Evolutionary conservation across 441 rosid species (phyloP).

Genomic region (Theobroma grandiflorum): DNA sequence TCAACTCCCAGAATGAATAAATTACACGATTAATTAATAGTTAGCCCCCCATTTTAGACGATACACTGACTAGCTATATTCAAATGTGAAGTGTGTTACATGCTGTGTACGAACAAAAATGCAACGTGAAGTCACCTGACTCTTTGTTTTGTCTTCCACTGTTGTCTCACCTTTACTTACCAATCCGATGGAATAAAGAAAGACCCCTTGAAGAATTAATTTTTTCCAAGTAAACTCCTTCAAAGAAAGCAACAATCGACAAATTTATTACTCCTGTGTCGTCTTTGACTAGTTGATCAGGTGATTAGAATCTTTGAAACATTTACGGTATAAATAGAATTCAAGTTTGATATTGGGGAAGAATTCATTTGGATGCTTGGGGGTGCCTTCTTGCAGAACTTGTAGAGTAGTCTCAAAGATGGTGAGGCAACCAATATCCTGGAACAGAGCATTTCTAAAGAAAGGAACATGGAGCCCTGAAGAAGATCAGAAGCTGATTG

Average conservation of each 20-base stretch:
- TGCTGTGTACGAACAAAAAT: neutral
- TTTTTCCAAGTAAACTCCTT: neutral
- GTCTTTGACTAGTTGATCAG: neutral
- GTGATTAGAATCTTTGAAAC: neutral
- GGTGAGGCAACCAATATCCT: slow-evolving; percentile 13
- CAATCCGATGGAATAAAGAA: neutral
- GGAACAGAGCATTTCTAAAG: slow-evolving; percentile 23
- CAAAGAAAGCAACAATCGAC: neutral
- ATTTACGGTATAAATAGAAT: neutral
- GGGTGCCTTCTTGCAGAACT: neutral
- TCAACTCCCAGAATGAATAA: no score
- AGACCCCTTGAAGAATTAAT: neutral
- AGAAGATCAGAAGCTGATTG: slow-evolving; percentile 47
- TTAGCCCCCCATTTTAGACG: no score
- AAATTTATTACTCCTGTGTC: neutral
- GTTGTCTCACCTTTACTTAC: neutral
- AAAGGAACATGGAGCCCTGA: slow-evolving; percentile 46
- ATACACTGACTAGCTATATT: no score
- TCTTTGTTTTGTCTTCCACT: neutral
- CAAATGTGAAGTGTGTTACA: neutral
- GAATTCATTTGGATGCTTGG: neutral
- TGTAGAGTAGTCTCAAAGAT: neutral
- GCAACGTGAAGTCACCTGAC: neutral
- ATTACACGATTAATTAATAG: no score
- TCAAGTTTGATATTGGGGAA: neutral